phyloP scores from a whole-genome alignment of 2,329 filamentous ascomycete species.

The Xylariaceae sp. region DNA sequence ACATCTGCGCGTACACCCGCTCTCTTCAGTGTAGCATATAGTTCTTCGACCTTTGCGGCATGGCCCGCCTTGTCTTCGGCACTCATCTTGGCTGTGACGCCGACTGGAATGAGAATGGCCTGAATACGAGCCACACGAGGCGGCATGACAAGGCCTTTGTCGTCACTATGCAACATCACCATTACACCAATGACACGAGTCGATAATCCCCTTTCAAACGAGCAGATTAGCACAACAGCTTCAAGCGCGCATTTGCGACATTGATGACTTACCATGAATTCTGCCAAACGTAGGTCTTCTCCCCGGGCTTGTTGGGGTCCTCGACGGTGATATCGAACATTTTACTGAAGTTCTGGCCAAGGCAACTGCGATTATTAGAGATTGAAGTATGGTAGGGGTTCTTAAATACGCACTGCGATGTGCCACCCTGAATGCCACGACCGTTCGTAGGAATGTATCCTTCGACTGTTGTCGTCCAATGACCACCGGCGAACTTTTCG shows the following conservation, averaged over 20 bases:
- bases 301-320: conserved; percentile 77
- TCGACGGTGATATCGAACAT: conserved; percentile 99
- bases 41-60: conserved; percentile 68
- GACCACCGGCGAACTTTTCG: conserved; percentile 94
- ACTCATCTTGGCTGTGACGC: conserved; percentile 82
- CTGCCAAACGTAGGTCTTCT: conserved; percentile 88
- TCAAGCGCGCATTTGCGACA: background rate
- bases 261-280: conserved; percentile 67
- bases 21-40: conserved; percentile 65
- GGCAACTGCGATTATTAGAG: conserved; percentile 29
- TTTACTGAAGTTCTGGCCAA: conserved; percentile 97
- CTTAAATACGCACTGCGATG: conserved; percentile 65
- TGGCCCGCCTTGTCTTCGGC: conserved; percentile 75
- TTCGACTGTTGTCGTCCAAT: conserved; percentile 96
- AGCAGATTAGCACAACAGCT: background rate
- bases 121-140: conserved; percentile 86
- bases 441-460: conserved; percentile 95
- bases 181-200: conserved; percentile 97
- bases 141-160: conserved; percentile 91
- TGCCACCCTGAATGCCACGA: conserved; percentile 93
- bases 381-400: background rate
- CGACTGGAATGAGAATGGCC: conserved; percentile 84
- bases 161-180: conserved; percentile 96
- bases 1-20: conserved; percentile 74
- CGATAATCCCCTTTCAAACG: conserved; percentile 67